Evolutionary conservation across 257 asterid species (phyloP).

Genomic region (Pogostemon cablin): DNA sequence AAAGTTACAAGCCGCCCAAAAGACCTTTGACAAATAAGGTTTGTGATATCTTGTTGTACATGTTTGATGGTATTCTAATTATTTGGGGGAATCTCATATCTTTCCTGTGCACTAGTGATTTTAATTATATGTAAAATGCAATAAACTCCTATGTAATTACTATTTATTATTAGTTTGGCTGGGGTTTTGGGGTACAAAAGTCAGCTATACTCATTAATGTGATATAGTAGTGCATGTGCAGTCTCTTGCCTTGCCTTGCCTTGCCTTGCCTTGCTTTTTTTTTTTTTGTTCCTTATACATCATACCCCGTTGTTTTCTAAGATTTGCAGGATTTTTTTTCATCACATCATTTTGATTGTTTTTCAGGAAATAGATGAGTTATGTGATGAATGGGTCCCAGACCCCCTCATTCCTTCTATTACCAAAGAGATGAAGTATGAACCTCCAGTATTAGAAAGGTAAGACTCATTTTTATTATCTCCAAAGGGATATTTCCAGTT

Average conservation of each 20-base stretch:
- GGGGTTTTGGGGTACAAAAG: not conserved
- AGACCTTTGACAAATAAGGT: constrained; percentile 83
- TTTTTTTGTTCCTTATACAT: constrained; percentile 2
- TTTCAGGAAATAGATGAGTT: constrained; percentile 84
- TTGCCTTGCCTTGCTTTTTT: not conserved
- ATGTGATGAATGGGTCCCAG: constrained; percentile 89
- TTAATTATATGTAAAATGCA: not conserved
- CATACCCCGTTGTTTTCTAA: not conserved
- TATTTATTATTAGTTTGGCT: too few relatives aligned
- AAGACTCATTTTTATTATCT: constrained; percentile 13
- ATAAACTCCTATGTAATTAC: not conserved
- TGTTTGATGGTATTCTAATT: not conserved
- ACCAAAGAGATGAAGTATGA: constrained; percentile 65
- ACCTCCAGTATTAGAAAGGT: constrained; percentile 83
- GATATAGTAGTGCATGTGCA: not conserved
- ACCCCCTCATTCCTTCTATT: constrained; percentile 69
- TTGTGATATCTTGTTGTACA: constrained; percentile 18
- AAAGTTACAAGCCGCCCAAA: constrained; percentile 88
- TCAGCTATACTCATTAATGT: not conserved
- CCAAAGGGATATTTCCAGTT: constrained; percentile 2
- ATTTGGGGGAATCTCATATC: constrained; percentile 10
- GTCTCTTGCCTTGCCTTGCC: not conserved
- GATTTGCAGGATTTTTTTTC: not conserved
- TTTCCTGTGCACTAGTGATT: not conserved
- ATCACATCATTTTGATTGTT: not conserved